Base-by-base conservation (phyloP, 176 grass and related monocot genomes). In the Puccinellia tenuiflora region DNA sequence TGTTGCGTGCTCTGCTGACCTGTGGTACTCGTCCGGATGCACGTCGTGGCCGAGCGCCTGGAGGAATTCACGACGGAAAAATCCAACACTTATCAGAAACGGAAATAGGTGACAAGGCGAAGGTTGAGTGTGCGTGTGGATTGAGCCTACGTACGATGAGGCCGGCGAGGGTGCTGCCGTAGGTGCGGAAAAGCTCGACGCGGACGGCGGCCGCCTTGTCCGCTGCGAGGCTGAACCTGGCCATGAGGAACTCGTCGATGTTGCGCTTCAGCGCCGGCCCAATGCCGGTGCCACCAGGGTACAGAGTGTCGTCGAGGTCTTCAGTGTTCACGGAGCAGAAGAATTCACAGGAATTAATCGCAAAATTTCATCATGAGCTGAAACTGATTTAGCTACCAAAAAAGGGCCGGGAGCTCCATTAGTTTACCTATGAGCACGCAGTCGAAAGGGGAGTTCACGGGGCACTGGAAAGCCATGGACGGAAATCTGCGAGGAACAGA, bases 291-390 rank as follows among this genome's bases (percentile, higher is more conserved):
- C 82, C 30, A 37, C 85, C 81, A 12, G 95, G 91, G 87, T 98
- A 98, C 77, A 98, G 72, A 33, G 95, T 95, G 86, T 98, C 95
- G 64, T 98, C 95, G 8, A 98, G 90, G 88, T 98, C 92, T 98
- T 52, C 34, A 8, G 37, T 61, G 57, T 61, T 24, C 21, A 45
- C 17, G 42, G 26, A 42, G 14, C 59, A 72, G n/a, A 6, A 56
- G 25, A 4, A 57, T 21, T 22, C 30, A 29, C 7, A 60, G 5
- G 31, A 50, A 9, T 14, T 6, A 71, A 14, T 56, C 2, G 56
- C 29, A 43, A 45, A 12, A n/a, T 33, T 68, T 4, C 31, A 54
- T 28, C 64, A 20, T 14, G 1, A 3, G 63, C 43, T 11, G 29
- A 18, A 42, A 11, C 6, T 15, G 39, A 9, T 57, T 25, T 12